Evolutionary conservation across 2,329 filamentous ascomycete genomes (phyloP).

Genomic region (Calonectria hongkongensis): DNA sequence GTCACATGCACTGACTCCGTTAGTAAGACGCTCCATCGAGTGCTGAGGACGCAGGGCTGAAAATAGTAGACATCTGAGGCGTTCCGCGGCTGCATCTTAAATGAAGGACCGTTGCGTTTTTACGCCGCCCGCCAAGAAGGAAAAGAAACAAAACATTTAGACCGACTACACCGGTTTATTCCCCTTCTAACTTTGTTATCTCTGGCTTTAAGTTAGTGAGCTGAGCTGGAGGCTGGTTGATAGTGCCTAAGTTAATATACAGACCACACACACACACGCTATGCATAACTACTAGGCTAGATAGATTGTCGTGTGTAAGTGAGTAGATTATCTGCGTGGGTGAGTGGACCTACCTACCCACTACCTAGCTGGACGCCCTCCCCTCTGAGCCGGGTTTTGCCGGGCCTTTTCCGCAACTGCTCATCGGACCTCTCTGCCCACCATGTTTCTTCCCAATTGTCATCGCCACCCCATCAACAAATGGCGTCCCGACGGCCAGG

Average conservation of each 20-base stretch:
- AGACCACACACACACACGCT: too few species aligned
- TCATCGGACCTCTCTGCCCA: constrained; percentile 45
- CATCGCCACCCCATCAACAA: constrained; percentile 49
- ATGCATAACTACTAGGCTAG: too few species aligned
- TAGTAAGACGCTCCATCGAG: constrained; percentile 3
- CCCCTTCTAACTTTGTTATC: too few species aligned
- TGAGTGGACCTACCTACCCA: background rate
- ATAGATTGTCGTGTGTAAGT: background rate
- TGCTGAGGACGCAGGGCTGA: constrained; percentile 24
- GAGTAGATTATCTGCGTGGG: background rate
- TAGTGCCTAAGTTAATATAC: too few species aligned
- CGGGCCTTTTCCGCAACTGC: constrained; percentile 50
- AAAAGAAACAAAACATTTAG: constrained; percentile 19
- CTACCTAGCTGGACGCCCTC: too few species aligned
- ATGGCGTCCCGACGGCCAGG: constrained; percentile 58
- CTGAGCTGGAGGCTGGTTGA: too few species aligned
- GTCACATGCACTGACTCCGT: background rate
- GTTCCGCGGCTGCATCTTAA: constrained; percentile 4
- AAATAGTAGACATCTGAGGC: constrained; percentile 19
- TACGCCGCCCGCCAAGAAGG: background rate
- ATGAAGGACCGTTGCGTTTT: constrained; percentile 13
- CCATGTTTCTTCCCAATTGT: constrained; percentile 40
- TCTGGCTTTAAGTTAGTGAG: too few species aligned
- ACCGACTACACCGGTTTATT: background rate
- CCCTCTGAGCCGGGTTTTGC: constrained; percentile 51